These are phyloP conservation scores for Acorus gramineus DNA, from an alignment of 106 monocot genomes.

Conservation along the genomic window DNA sequence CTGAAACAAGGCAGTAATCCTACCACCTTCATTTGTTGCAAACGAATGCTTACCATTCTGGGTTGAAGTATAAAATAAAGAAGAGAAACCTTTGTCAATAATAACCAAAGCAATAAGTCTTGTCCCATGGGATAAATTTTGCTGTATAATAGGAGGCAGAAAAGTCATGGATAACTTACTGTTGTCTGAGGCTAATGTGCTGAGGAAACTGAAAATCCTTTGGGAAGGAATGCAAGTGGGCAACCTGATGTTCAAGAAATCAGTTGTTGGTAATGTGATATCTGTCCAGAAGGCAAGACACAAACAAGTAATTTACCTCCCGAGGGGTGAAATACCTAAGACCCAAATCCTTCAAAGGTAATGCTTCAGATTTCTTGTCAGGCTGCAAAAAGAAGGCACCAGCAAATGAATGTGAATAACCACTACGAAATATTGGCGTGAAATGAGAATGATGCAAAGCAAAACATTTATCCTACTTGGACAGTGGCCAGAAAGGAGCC, in stretches of 20 bases:
- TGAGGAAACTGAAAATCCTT: conserved; percentile 65
- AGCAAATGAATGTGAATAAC: not conserved
- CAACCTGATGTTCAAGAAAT: conserved; percentile 46
- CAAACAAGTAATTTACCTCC: conserved; percentile 38
- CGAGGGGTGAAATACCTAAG: conserved; percentile 92
- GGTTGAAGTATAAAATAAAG: no score
- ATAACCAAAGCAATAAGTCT: not conserved
- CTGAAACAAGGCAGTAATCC: no score
- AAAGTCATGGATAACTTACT: conserved; percentile 28
- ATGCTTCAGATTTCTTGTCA: conserved; percentile 21
- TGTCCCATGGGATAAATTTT: not conserved
- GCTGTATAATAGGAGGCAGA: not conserved
- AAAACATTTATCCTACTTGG: conserved; percentile 29
- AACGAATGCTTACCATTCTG: no score
- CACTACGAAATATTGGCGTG: not conserved
- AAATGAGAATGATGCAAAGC: not conserved
- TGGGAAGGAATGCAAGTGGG: conserved; percentile 90
- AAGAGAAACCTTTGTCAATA: not conserved
- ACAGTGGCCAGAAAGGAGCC: conserved; percentile 81
- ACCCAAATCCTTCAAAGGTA: conserved; percentile 44
- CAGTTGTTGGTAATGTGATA: not conserved
- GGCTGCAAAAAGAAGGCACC: conserved; percentile 2
- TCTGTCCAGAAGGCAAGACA: not conserved
- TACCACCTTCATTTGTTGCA: no score
- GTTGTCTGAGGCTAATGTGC: conserved; percentile 66